Evolutionary conservation across 1,284 basidiomycete genomes (phyloP), one percentile per base, ranked within the genome.

Genomic region (Rhodotorula sp.): DNA sequence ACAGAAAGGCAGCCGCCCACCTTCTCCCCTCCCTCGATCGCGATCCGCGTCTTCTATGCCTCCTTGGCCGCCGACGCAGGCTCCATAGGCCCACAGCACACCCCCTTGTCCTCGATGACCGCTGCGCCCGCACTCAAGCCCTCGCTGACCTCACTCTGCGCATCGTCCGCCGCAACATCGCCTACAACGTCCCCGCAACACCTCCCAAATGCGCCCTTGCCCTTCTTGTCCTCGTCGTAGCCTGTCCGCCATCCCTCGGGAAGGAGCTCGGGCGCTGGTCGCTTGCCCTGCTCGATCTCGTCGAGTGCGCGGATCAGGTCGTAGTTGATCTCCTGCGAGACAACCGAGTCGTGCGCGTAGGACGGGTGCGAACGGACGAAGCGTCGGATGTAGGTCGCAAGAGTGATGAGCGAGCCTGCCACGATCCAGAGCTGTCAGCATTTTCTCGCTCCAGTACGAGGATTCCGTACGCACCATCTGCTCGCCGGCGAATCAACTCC

Each of bases 271-370:
- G 80, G 79, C 4, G 77, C 80, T 1, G 75, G 69, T 20, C 48
- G 52, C 68, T 72, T 53, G 68, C 82, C 70, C 64, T 74, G 76
- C 79, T 82, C 75, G 54, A 99, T 90, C 78, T 91, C 87, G 79
- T 99, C 94, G n/a, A 97, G 82, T 11, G 91, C 90, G 61, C 88
- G 85, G 79, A 97, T 85, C 52, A 99, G 85, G 81, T 99, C 96
- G 79, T 94, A 96, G 78, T 95, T 97, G 79, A 99, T 92, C 81
- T 91, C 88, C 78, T 92, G 86, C 60, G 84, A 89, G 31, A 99
- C 90, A 47, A 91, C 88, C 53, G 93, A 96, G 81, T 99, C 94
- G 62, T 87, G 85, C 80, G 91, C 89, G 83, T 99, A 99, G 28
- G 83, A 85, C 6, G 94, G 91, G 80, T 99, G 96, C 2, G 86